These are phyloP conservation scores for Euphrasia arctica DNA, from an alignment of 305 asterid genomes.

Conservation along the genomic window DNA sequence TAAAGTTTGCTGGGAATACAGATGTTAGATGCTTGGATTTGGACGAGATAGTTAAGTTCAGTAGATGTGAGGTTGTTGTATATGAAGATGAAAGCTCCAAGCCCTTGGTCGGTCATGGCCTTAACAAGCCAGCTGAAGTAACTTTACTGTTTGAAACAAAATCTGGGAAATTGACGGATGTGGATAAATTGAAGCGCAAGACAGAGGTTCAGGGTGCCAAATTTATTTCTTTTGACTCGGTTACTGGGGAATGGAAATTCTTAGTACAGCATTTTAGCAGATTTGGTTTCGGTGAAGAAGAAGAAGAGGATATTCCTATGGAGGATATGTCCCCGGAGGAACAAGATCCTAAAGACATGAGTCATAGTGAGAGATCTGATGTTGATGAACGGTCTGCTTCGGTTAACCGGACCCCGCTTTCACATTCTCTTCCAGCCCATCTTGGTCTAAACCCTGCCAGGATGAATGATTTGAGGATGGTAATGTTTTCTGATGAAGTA, in stretches of 20 bases:
- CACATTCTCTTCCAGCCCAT: constrained; percentile 96
- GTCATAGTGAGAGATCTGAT: constrained; percentile 51
- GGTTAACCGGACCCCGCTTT: constrained; percentile 48
- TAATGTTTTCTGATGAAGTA: constrained; percentile 66
- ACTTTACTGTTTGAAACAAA: constrained; percentile 45
- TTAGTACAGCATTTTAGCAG: constrained; percentile 88
- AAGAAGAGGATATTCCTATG: constrained; percentile 79
- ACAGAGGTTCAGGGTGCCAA: constrained; percentile 78
- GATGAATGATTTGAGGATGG: constrained; percentile 81
- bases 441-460: constrained; percentile 87
- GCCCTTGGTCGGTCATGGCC: constrained; percentile 76
- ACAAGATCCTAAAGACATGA: constrained; percentile 44
- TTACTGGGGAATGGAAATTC: constrained; percentile 74
- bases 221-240: constrained; percentile 63
- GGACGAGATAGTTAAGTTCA: constrained; percentile 61
- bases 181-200: constrained; percentile 48
- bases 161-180: constrained; percentile 23
- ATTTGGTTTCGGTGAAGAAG: constrained; percentile 84
- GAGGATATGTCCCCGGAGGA: constrained; percentile 57
- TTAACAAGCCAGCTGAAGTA: constrained; percentile 92
- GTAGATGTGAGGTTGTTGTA: constrained; percentile 61
- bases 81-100: constrained; percentile 73
- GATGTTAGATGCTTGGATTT: constrained; percentile 80
- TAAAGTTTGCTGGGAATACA: constrained; percentile 71
- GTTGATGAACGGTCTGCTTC: constrained; percentile 50